Evolutionary conservation across 2,329 filamentous ascomycete species (phyloP), one percentile per base, ranked within the genome.

Genomic region (Arachnomyces sp.): DNA sequence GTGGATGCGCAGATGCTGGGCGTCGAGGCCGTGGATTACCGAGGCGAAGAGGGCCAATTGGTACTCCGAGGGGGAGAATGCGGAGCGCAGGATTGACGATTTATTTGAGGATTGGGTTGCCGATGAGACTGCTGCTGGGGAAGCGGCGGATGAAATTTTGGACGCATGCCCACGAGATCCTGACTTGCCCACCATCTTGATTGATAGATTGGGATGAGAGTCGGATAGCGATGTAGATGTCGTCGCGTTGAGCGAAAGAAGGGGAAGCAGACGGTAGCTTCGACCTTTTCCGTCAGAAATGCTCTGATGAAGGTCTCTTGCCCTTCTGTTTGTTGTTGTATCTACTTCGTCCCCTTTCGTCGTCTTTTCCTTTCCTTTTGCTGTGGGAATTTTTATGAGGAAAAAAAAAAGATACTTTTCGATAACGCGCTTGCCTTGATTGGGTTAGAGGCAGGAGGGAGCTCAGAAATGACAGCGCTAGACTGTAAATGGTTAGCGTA

Each of bases 41-140:
- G 71, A 74, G 14, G 71, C 71, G 54, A 73, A 74, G 29, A 73
- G 61, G 9, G 68, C 62, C 52, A 73, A 62, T 59, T 71, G 69
- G 36, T 68, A 69, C 42, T 65, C 61, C 5, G 68, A 70, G 2
- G 71, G 71, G 3, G 69, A 65, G 53, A 73, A 74, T 11, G 68
- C 64, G 13, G 69, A 67, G 48, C 61, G 64, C 38, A 71, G 48
- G n/a, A 72, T 64, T 4, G 70, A 69, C 25, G 68, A 69, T 50
- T 65, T 67, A 47, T 56, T 65, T 38, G 56, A 56, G n/a, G 56
- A 51, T 40, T 59, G 52, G 35, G 64, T 60, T 31, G 58, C 47
- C 31, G 60, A 54, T 12, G 59, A 55, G 11, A 58, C 56, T 29
- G 61, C 55, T 34, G 60, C 59, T 47, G 61, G 56, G 48, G 61